Conservation (phyloP, 352 stramenopile genomes). For the Globisporangium splendens region DNA sequence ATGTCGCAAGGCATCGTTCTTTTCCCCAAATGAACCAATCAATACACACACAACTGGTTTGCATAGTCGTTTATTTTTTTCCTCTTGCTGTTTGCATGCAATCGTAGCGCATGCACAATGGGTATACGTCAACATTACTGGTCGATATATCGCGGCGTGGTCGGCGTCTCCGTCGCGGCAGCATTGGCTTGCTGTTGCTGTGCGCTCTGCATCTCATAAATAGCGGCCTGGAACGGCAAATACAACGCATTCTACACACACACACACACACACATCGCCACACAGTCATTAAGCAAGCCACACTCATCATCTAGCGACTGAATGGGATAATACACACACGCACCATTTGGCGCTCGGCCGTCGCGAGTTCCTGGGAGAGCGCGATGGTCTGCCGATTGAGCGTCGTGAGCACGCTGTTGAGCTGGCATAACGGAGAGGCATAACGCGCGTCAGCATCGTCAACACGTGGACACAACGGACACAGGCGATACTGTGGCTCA, state of each 20-base stretch:
- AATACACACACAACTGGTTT: background rate
- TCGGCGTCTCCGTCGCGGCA: background rate
- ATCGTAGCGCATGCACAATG: too few relatives aligned
- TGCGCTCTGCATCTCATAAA: conserved; percentile 47
- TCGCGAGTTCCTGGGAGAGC: conserved; percentile 43
- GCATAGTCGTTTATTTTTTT: background rate
- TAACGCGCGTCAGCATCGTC: background rate
- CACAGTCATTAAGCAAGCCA: background rate
- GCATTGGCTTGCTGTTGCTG: conserved; percentile 19
- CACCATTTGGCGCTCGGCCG: conserved; percentile 45
- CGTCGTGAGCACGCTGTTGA: conserved; percentile 45
- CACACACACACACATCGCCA: background rate
- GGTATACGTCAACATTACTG: background rate
- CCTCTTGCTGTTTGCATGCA: background rate
- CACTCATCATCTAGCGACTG: too few relatives aligned
- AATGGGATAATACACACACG: background rate
- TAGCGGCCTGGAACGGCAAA: conserved; percentile 48
- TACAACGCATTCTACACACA: conserved; percentile 44
- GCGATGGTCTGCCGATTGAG: conserved; percentile 46
- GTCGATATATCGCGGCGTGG: conserved; percentile 3
- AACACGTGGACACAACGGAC: background rate
- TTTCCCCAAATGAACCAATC: background rate
- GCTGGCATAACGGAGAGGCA: conserved; percentile 17
- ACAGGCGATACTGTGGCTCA: background rate
- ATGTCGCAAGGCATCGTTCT: too few relatives aligned